phyloP scores from a whole-genome alignment of 805 yeast species.

The Starmera amethionina region DNA sequence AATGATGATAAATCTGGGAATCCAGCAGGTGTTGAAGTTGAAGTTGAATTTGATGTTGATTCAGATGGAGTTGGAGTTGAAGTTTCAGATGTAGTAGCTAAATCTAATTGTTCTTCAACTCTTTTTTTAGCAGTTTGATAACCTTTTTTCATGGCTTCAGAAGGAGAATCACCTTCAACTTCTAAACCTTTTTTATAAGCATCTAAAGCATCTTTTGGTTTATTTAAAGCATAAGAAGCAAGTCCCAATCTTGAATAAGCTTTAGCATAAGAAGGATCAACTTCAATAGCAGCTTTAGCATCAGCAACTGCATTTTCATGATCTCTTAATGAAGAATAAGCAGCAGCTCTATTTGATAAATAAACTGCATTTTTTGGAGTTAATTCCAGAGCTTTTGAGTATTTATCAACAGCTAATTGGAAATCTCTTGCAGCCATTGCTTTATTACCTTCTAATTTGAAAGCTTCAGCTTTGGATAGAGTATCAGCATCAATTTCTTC shows the following conservation, averaged over 20 bases:
- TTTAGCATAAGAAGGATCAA: conserved; percentile 76
- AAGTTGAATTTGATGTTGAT: conserved; percentile 17
- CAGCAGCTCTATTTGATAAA: conserved; percentile 94
- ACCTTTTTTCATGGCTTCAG: conserved; percentile 88
- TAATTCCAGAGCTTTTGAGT: conserved; percentile 69
- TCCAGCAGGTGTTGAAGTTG: conserved; percentile 30
- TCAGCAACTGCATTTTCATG: conserved; percentile 75
- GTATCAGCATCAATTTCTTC: conserved; percentile 41
- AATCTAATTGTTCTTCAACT: conserved; percentile 62
- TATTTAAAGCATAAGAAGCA: conserved; percentile 92
- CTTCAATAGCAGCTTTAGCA: conserved; percentile 70
- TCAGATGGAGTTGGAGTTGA: conserved; percentile 19
- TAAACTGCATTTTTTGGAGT: conserved; percentile 72
- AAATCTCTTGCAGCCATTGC: conserved; percentile 75
- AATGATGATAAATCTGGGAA: conserved; percentile 66
- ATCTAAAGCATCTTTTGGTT: conserved; percentile 77
- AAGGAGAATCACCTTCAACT: conserved; percentile 74
- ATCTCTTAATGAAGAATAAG: conserved; percentile 68
- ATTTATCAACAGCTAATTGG: conserved; percentile 60
- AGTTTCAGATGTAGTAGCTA: conserved; percentile 20
- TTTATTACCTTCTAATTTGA: conserved; percentile 83
- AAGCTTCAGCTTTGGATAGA: conserved; percentile 67
- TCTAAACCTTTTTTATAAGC: conserved; percentile 87
- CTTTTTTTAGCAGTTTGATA: conserved; percentile 88
- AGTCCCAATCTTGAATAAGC: conserved; percentile 93